A percentile compares a stretch with the other conserved stretches of the same genome.
These are phyloP conservation scores for Tephrocybe sp. DNA, from an alignment of 768 basidiomycete genomes.

Conservation along the genomic window DNA sequence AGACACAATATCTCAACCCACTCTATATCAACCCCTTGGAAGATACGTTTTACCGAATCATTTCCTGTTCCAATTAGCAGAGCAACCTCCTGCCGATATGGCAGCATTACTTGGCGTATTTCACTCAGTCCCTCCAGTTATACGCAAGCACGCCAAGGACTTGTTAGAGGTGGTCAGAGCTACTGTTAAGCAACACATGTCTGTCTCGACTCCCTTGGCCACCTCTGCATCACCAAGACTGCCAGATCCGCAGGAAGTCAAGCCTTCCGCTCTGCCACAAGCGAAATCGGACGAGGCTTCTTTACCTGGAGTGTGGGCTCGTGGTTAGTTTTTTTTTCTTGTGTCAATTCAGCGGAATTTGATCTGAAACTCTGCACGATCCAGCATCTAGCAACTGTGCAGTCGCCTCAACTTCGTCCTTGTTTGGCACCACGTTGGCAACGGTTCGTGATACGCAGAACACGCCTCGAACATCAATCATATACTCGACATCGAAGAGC, in stretches of 20 bases:
- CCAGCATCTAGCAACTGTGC: slow-evolving; percentile 1
- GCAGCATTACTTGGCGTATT: slow-evolving; percentile 59
- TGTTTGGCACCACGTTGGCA: slow-evolving; percentile 27
- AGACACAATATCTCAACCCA: background rate
- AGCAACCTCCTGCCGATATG: slow-evolving; percentile 65
- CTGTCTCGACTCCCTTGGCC: slow-evolving; percentile 1
- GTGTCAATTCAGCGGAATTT: slow-evolving; percentile 2
- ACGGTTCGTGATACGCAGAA: slow-evolving; percentile 10
- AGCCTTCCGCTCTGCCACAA: slow-evolving; percentile 10
- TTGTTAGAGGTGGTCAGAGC: slow-evolving; percentile 59
- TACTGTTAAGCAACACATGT: slow-evolving; percentile 37
- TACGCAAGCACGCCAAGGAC: slow-evolving; percentile 61
- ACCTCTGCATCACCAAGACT: background rate
- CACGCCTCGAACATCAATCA: slow-evolving; percentile 8
- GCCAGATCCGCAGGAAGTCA: slow-evolving; percentile 1
- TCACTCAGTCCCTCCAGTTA: slow-evolving; percentile 56
- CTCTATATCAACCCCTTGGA: background rate
- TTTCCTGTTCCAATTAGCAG: slow-evolving; percentile 68
- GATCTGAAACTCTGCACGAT: slow-evolving; percentile 11
- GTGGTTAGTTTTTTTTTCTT: slow-evolving; percentile 18
- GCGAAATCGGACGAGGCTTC: slow-evolving; percentile 4
- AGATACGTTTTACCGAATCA: slow-evolving; percentile 80
- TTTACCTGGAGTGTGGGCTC: slow-evolving; percentile 26
- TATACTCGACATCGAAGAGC: slow-evolving; percentile 36
- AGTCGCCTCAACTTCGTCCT: slow-evolving; percentile 22